Evolutionary conservation across 2,329 filamentous ascomycete genomes (phyloP), one percentile per base, ranked within the genome.

Genomic region (Beauveria brongniartii): DNA sequence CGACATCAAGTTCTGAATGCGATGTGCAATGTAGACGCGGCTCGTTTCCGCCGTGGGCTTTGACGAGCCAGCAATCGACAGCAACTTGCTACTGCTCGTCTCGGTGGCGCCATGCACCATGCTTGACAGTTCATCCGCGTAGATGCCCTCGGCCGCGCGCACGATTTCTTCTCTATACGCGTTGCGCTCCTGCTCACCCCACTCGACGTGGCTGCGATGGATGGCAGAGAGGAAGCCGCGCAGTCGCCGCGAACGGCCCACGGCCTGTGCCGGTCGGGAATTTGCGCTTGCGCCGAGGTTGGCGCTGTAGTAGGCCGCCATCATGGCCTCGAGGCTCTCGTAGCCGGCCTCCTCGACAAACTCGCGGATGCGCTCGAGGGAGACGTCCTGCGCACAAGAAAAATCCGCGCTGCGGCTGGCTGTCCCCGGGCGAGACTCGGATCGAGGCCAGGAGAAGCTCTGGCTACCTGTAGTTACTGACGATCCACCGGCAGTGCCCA

Each of bases 81-180:
- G 48, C 40, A 47, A 16, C 40, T 34, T 51, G 14, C 24, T 28
- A 18, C 24, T 47, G 26, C 47, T 44, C 20, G 37, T 61, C 52
- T 20, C 46, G 3, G 52, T 34, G 9, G 59, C 52, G 7, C 37
- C 59, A 24, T 43, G 22, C 12, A 52, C 46, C 59, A 57, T 50
- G 16, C n/a, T 48, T 5, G 37, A 40, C 14, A 62, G 41, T 16
- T 62, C 60, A 22, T 55, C 60, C 1, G 57, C 57, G 6, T 59
- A 59, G 4, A 59, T 59, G 18, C 22, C 37, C 18, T 63, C 61
- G 2, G 61, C 61, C 5, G 61, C 61, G 9, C 61, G 61, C 9
- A 41, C 59, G 7, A 63, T 52, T 28, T 63, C 61, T 64, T 46
- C 64, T 34, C 34, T 52, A n/a, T 63, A 63, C 7, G 53, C 46